Evolutionary conservation across 768 basidiomycete genomes (phyloP).

Genomic region (Crucibulum laeve): DNA sequence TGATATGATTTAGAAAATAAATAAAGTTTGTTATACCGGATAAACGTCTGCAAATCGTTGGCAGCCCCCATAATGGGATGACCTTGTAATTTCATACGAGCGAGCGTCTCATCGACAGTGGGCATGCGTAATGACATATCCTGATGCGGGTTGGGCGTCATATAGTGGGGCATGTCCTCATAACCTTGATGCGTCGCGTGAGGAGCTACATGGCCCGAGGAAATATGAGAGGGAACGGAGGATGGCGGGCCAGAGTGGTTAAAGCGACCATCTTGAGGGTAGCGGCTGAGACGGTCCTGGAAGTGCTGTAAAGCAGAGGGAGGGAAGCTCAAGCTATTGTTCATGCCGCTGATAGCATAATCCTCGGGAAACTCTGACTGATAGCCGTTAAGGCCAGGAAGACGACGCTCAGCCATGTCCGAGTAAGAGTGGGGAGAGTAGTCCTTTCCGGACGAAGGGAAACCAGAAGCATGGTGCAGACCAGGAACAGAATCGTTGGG

Average conservation of each 20-base stretch:
- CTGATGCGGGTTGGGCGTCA: slow-evolving; percentile 43
- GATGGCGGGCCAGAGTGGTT: slow-evolving; percentile 35
- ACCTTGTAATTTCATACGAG: slow-evolving; percentile 60
- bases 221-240: slow-evolving; percentile 45
- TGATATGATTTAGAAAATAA: slow-evolving; percentile 7
- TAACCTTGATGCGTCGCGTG: slow-evolving; percentile 63
- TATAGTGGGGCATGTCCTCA: slow-evolving; percentile 57
- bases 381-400: slow-evolving; percentile 36
- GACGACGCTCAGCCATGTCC: slow-evolving; percentile 53
- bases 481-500: slow-evolving; percentile 59
- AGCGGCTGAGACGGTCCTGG: slow-evolving; percentile 54
- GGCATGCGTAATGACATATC: slow-evolving; percentile 64
- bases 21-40: slow-evolving; percentile 54
- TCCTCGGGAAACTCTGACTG: slow-evolving; percentile 63
- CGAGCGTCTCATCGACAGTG: slow-evolving; percentile 55
- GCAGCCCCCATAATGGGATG: slow-evolving; percentile 55
- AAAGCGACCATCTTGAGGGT: slow-evolving; percentile 51
- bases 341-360: slow-evolving; percentile 47
- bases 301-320: slow-evolving; percentile 52
- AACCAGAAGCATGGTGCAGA: slow-evolving; percentile 51
- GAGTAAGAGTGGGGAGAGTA: slow-evolving; percentile 50
- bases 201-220: slow-evolving; percentile 57
- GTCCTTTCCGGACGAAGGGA: slow-evolving; percentile 52
- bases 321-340: slow-evolving; percentile 41
- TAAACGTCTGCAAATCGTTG: slow-evolving; percentile 76